Percentiles rank a stretch among this genome's conserved stretches.
These are phyloP conservation scores for Cantharellus anzutake DNA, from an alignment of 768 basidiomycete species.

Conservation along the genomic window DNA sequence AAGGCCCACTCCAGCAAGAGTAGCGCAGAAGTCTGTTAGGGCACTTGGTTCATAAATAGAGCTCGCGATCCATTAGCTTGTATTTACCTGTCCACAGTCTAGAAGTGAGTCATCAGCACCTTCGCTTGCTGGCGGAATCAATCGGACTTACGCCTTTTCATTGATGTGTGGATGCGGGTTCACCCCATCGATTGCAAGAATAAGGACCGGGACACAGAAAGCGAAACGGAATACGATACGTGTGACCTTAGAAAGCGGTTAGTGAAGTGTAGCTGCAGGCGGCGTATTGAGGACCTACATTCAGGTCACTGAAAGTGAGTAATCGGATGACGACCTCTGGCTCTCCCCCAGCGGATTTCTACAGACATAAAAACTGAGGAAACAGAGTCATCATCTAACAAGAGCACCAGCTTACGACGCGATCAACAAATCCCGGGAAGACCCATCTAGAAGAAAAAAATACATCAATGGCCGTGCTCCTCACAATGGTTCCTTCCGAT, in stretches of 20 bases:
- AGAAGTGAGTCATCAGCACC: background rate
- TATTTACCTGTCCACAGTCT: conserved; percentile 27
- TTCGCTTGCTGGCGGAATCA: background rate
- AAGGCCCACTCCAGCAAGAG: conserved; percentile 39
- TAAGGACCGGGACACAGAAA: conserved; percentile 43
- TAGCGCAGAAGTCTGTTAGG: conserved; percentile 32
- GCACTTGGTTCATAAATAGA: background rate
- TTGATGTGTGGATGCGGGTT: conserved; percentile 13
- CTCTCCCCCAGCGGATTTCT: conserved; percentile 37
- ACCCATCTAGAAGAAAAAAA: conserved; percentile 4
- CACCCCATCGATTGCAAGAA: conserved; percentile 52
- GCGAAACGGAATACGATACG: conserved; percentile 57
- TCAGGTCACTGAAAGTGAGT: conserved; percentile 56
- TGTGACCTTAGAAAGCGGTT: conserved; percentile 28
- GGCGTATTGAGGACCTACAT: conserved; percentile 28
- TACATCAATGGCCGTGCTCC: background rate
- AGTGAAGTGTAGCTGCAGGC: background rate
- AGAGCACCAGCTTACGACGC: background rate
- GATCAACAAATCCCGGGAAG: background rate
- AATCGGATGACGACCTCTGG: conserved; percentile 58
- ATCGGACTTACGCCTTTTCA: conserved; percentile 3
- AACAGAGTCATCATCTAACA: background rate
- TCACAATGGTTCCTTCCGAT: background rate
- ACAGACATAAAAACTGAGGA: background rate
- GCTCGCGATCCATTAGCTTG: background rate